Percentiles rank a stretch among this genome's conserved stretches.
Evolutionary conservation across 2,329 filamentous ascomycete genomes (phyloP).

Genomic region (Botrytis elliptica): DNA sequence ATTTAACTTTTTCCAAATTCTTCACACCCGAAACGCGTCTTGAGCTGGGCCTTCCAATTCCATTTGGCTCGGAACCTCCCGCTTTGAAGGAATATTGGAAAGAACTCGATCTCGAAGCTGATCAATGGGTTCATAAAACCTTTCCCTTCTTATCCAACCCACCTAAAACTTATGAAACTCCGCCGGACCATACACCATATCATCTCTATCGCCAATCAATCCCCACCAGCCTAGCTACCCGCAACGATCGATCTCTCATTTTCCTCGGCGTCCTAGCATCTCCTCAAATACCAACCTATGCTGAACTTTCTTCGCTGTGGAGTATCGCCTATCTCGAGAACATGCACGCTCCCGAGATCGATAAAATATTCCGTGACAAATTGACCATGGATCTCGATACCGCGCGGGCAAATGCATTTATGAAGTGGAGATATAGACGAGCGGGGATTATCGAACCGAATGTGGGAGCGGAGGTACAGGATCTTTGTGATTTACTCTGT

Average conservation of each 20-base stretch:
- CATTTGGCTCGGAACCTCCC: not conserved
- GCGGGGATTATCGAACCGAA: slow-evolving; percentile 15
- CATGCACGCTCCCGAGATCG: slow-evolving; percentile 14
- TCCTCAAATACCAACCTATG: slow-evolving; percentile 20
- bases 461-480: slow-evolving; percentile 22
- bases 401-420: not conserved
- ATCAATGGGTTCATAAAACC: slow-evolving; percentile 18
- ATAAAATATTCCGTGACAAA: slow-evolving; percentile 1
- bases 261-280: slow-evolving; percentile 35
- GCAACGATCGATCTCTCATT: slow-evolving; percentile 39
- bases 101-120: not conserved
- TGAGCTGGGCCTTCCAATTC: slow-evolving; percentile 19
- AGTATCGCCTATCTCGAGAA: slow-evolving; percentile 22
- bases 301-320: slow-evolving; percentile 22
- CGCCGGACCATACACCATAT: slow-evolving; percentile 10
- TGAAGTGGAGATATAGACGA: slow-evolving; percentile 18
- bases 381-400: slow-evolving; percentile 15
- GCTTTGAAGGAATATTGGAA: slow-evolving; percentile 11
- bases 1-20: slow-evolving; percentile 18
- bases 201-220: slow-evolving; percentile 46
- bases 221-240: slow-evolving; percentile 31
- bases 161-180: slow-evolving; percentile 11
- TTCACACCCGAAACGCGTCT: slow-evolving; percentile 8
- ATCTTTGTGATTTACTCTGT: slow-evolving; percentile 21
- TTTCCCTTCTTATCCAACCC: slow-evolving; percentile 23